These are phyloP conservation scores for Russula ochroleuca DNA, from an alignment of 768 basidiomycete species.

Conservation along the genomic window DNA sequence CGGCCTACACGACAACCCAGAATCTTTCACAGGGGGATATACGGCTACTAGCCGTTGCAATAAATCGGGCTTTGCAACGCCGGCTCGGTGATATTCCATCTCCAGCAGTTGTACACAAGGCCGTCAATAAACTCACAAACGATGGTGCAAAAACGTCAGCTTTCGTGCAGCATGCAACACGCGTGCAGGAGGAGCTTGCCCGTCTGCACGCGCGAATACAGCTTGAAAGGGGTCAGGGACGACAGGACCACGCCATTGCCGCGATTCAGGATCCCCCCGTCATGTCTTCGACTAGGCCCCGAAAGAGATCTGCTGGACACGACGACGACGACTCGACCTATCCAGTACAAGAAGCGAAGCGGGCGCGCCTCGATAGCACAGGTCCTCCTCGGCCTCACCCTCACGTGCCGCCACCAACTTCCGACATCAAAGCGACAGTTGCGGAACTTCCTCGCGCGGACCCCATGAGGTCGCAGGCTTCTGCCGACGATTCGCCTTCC, in stretches of 20 bases:
- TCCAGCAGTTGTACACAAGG: background rate
- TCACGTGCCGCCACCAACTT: background rate
- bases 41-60: constrained; percentile 1
- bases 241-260: background rate
- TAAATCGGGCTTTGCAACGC: constrained; percentile 13
- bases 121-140: background rate
- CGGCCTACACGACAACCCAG: background rate
- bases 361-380: background rate
- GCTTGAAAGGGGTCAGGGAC: background rate
- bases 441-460: background rate
- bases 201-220: constrained; percentile 7
- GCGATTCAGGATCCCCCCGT: background rate
- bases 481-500: background rate
- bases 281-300: background rate
- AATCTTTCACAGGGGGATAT: background rate
- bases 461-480: background rate
- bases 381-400: background rate
- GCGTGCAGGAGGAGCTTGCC: constrained; percentile 17
- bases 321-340: background rate
- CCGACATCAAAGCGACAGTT: background rate
- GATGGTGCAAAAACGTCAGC: background rate
- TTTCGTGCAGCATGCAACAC: constrained; percentile 8
- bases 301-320: background rate
- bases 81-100: constrained; percentile 12
- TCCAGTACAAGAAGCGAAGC: constrained; percentile 4